A percentile compares a stretch with the other conserved stretches of the same genome.
phyloP scores from a whole-genome alignment of 352 stramenopile genomes.

The Phytophthora sp. region DNA sequence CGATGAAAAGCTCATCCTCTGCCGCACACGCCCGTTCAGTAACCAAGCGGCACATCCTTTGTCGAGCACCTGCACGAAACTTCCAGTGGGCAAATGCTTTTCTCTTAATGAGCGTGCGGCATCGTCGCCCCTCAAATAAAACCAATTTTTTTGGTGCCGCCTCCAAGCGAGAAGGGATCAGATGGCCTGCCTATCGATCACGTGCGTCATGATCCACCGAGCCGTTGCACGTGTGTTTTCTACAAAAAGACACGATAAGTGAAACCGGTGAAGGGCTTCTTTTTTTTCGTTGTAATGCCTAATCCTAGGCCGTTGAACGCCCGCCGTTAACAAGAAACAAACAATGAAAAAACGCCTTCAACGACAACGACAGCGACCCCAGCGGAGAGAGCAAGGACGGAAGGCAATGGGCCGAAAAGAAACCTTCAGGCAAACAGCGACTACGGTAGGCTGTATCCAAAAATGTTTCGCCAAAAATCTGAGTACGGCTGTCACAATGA shows the following conservation, averaged over 20 bases:
- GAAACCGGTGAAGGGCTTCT: constrained; percentile 26
- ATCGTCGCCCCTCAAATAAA: no score
- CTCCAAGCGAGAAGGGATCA: constrained; percentile 11
- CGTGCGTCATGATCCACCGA: not conserved
- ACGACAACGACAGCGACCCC: not conserved
- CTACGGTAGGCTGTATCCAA: not conserved
- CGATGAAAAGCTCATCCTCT: constrained; percentile 7
- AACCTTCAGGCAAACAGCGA: not conserved
- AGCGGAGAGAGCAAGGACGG: constrained; percentile 8
- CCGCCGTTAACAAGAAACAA: constrained; percentile 32
- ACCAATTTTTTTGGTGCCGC: no score
- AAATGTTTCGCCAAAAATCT: constrained; percentile 7
- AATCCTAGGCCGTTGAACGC: constrained; percentile 23
- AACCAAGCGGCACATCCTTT: not conserved
- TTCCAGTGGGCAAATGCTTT: no score
- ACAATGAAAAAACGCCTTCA: constrained; percentile 18
- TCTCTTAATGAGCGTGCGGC: no score
- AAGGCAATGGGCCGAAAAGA: not conserved
- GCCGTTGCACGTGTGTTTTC: constrained; percentile 11
- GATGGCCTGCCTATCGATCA: not conserved
- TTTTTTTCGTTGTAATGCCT: constrained; percentile 17
- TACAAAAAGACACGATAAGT: constrained; percentile 19
- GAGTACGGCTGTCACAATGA: constrained; percentile 11
- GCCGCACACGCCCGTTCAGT: not conserved
- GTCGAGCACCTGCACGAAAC: not conserved